Evolutionary conservation across 176 grass and related monocot species (phyloP), one percentile per base, ranked within the genome.

Genomic region (Rhynchospora tenuis): DNA sequence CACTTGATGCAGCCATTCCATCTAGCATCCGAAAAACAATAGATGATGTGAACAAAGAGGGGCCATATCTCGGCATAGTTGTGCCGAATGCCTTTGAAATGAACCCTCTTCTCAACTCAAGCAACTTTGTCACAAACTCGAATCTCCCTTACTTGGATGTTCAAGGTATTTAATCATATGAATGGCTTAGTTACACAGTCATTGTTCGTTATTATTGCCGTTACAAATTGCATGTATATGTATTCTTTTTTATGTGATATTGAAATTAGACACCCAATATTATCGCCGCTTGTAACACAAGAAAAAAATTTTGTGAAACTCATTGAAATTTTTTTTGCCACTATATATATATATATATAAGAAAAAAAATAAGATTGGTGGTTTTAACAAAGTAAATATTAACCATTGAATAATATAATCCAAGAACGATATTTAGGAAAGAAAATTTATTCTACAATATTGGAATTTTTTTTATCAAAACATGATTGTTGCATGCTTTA

Each of bases 51-150:
- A 88, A 97, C 64, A 85, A 71, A 3, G 6, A 50, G 3, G 89
- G 85, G 0, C 89, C 94, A 0, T 97, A 86, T 83, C 20, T 93
- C 38, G 94, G 94, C 4, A 78, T 97, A 6, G 83, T 97, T 14
- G 91, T 97, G 50, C 94, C 94, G 45, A 97, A 97, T 79, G 52
- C 91, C 13, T 93, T 85, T 57, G 94, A 97, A 81, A 91, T 97
- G 91, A 81, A 42, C 13, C 91, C 94, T 17, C 83, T 97, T 9
- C 85, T 97, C 28, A 78, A 84, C 14, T 91, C 89, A 0, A 56
- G 73, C 1, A 81, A 23, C 76, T 93, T 91, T 64, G 74, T 63
- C 3, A 24, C 46, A 1, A 85, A 58, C 79, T 10, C 47, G 0
- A 38, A 26, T 54, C 7, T 91, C 12, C 85, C 91, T 50, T 83